phyloP scores from a whole-genome alignment of 169 alveolate species.

The Plasmodium ovale region DNA sequence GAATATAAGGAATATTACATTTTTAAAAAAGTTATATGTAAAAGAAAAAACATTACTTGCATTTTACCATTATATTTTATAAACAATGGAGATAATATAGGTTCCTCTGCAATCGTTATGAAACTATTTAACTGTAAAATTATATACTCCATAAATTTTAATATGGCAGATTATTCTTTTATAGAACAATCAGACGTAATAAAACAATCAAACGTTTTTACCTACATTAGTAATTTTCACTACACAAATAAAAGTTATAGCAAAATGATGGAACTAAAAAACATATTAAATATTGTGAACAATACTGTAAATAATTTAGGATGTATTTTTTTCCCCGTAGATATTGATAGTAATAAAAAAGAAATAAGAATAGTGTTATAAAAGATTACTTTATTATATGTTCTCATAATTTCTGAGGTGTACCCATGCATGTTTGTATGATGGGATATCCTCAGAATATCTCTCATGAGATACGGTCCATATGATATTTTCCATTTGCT shows the following conservation, averaged over 20 bases:
- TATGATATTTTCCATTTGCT: not conserved
- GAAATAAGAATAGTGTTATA: not conserved
- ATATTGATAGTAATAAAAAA: conserved; percentile 45
- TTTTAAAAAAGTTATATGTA: conserved; percentile 35
- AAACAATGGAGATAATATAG: conserved; percentile 72
- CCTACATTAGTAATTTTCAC: conserved; percentile 60
- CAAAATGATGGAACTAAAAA: conserved; percentile 31
- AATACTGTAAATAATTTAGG: conserved; percentile 57
- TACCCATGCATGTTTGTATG: not conserved
- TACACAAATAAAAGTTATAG: conserved; percentile 53
- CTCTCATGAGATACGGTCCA: too few species aligned
- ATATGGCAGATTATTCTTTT: conserved; percentile 61
- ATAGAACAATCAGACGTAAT: conserved; percentile 45
- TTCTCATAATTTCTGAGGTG: not conserved
- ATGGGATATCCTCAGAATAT: not conserved
- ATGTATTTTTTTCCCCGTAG: conserved; percentile 49
- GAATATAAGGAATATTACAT: conserved; percentile 62
- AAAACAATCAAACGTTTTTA: conserved; percentile 44
- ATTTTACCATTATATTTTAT: conserved; percentile 54
- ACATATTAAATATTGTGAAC: conserved; percentile 29
- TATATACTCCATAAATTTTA: conserved; percentile 50
- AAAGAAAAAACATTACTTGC: conserved; percentile 18
- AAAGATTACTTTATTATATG: not conserved
- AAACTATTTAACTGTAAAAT: conserved; percentile 55
- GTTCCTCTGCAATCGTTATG: conserved; percentile 54